Evolutionary conservation across 2,329 filamentous ascomycete genomes (phyloP).

Genomic region (Aureobasidium leucospermi): DNA sequence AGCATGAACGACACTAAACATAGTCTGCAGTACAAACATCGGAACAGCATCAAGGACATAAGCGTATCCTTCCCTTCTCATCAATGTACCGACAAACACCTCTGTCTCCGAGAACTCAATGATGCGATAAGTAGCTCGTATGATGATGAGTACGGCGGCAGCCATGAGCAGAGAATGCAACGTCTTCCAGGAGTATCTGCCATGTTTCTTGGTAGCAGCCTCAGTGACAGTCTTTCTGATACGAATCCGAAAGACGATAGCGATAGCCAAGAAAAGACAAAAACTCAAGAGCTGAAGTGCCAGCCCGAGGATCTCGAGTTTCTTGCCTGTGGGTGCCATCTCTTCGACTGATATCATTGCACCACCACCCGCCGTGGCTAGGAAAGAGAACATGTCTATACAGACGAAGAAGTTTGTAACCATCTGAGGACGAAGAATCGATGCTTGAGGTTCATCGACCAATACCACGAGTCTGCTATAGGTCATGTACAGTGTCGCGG

Average conservation of each 20-base stretch:
- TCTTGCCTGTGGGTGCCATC: too few species aligned
- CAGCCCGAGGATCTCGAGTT: too few species aligned
- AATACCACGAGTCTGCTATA: neutral
- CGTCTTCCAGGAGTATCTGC: neutral
- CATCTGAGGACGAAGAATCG: neutral
- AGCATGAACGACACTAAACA: neutral
- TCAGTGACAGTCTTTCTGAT: too few species aligned
- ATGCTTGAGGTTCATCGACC: neutral
- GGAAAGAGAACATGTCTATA: too few species aligned
- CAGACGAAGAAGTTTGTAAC: neutral
- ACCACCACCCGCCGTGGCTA: too few species aligned
- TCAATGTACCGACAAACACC: neutral
- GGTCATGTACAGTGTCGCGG: neutral
- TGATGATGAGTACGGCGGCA: neutral
- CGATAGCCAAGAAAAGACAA: too few species aligned
- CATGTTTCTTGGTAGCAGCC: neutral
- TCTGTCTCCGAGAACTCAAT: neutral
- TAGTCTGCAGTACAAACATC: neutral
- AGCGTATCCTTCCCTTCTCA: neutral
- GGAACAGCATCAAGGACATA: neutral
- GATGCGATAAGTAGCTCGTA: neutral
- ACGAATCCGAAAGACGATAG: too few species aligned
- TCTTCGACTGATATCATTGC: too few species aligned
- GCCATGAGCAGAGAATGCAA: neutral
- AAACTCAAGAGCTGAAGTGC: too few species aligned